Base-by-base conservation (phyloP, 345 rosid genomes). In the Lepidium sativum region DNA sequence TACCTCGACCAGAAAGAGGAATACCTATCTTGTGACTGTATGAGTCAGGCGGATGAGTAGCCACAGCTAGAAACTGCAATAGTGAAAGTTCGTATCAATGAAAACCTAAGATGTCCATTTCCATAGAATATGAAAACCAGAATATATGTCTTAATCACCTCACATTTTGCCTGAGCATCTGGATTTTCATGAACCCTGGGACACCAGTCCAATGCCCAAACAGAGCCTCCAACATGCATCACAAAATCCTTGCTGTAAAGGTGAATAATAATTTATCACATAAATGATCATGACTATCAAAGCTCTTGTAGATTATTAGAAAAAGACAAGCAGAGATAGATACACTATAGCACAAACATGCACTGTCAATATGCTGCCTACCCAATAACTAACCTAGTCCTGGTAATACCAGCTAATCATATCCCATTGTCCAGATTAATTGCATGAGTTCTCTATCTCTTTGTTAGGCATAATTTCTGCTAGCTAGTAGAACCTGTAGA, bases 191-290 rank as follows among this genome's bases (percentile, higher is more conserved):
- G 78, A 81, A 68, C 60, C 69, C 82, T 75, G 42, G 99, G 99
- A 57, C 96, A 85, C 99, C 99, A 94, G 79, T 94, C 97, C 75
- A 94, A 57, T 50, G 85, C 90, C 97, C 89, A 94, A 77, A 86
- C 86, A 48, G 95, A 79, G 38, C 97, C 99, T 63, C 99, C 96
- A 71, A 82, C 87, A 54, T 82, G 75, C 83, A 90, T 79, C 39
- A 90, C 75, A 66, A 86, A 88, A n/a, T n/a, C n/a, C n/a, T n/a
- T n/a, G n/a, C n/a, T n/a, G n/a, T n/a, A n/a, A n/a, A n/a, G n/a
- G n/a, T n/a, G n/a, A n/a, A n/a, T n/a, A n/a, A n/a, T n/a, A n/a
- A n/a, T n/a, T n/a, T n/a, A n/a, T n/a, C n/a, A n/a, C n/a, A n/a
- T n/a, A n/a, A n/a, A 33, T 31, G 17, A 52, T 51, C 38, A 21